phyloP scores from a whole-genome alignment of 257 asterid genomes.

The Lithospermum erythrorhizon region DNA sequence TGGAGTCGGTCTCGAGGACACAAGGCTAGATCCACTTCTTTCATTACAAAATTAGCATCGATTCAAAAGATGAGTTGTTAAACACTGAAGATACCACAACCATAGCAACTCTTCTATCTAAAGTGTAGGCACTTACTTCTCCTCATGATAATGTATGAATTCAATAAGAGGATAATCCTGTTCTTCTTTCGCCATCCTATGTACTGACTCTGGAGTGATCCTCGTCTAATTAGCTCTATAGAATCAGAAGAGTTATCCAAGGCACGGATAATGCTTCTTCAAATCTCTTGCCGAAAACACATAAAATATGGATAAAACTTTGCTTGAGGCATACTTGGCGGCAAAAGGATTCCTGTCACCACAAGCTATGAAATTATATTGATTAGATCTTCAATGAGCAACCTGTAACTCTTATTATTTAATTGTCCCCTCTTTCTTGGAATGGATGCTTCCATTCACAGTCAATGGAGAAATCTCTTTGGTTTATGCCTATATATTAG shows the following conservation, averaged over 20 bases:
- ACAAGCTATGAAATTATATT: background rate
- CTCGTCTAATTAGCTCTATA: slow-evolving; percentile 39
- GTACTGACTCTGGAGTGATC: too few relatives aligned
- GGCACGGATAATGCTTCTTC: slow-evolving; percentile 22
- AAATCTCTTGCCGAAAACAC: slow-evolving; percentile 38
- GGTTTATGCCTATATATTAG: background rate
- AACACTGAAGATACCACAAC: background rate
- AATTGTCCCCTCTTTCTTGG: too few relatives aligned
- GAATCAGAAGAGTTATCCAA: slow-evolving; percentile 38
- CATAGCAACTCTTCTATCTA: background rate
- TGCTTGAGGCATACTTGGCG: slow-evolving; percentile 12
- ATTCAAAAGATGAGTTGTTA: background rate
- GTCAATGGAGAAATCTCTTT: background rate
- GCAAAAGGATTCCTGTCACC: background rate
- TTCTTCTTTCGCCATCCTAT: slow-evolving; percentile 43
- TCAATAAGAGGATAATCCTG: slow-evolving; percentile 35
- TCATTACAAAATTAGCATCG: too few relatives aligned
- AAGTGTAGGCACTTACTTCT: slow-evolving; percentile 26
- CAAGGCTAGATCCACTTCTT: too few relatives aligned
- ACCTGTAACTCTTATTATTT: background rate
- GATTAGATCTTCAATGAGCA: background rate
- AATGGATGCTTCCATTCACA: too few relatives aligned
- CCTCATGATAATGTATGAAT: slow-evolving; percentile 30
- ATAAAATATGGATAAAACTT: slow-evolving; percentile 12
- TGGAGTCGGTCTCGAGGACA: too few relatives aligned